A percentile compares a stretch with the other conserved stretches of the same genome.
Evolutionary conservation across 495 filamentous ascomycete species (phyloP).

Genomic region (Aspergillus haitiensis): DNA sequence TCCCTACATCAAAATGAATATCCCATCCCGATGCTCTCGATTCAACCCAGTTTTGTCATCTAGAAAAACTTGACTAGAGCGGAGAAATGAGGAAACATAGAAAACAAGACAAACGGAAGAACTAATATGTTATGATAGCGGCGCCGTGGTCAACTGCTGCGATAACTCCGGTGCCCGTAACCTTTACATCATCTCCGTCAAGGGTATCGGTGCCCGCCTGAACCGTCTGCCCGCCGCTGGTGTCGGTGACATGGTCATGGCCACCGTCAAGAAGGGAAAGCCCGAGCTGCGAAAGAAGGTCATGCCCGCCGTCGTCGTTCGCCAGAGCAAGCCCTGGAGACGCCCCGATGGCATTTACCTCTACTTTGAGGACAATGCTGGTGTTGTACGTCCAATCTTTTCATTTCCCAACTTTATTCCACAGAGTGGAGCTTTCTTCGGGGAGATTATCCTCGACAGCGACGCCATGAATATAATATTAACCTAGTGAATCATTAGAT

Average conservation of each 20-base stretch:
- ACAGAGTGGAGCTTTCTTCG: too few relatives aligned
- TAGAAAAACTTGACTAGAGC: constrained; percentile 1
- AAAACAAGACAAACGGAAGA: constrained; percentile 26
- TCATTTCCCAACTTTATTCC: neutral
- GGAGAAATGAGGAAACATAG: constrained; percentile 12
- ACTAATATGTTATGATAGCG: constrained; percentile 52
- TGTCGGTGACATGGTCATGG: constrained; percentile 99
- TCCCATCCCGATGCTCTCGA: neutral
- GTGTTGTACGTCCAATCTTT: constrained; percentile 64
- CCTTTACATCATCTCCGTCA: constrained; percentile 99
- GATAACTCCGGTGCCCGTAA: constrained; percentile 99
- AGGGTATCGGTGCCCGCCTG: constrained; percentile 96
- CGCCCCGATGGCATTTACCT: constrained; percentile 95
- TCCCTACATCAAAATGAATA: neutral
- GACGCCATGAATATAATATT: neutral
- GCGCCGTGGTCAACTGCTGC: constrained; percentile 94
- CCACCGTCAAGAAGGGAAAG: constrained; percentile 99
- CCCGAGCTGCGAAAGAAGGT: constrained; percentile 99
- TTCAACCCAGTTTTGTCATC: neutral
- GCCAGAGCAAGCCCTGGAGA: constrained; percentile 99
- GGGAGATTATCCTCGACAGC: too few relatives aligned
- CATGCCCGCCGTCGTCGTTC: constrained; percentile 97
- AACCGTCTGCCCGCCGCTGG: constrained; percentile 97
- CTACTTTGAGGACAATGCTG: constrained; percentile 99
- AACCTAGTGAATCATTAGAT: constrained; percentile 56